phyloP scores from a whole-genome alignment of 2,329 filamentous ascomycete species.

The Corinectria fuckeliana region DNA sequence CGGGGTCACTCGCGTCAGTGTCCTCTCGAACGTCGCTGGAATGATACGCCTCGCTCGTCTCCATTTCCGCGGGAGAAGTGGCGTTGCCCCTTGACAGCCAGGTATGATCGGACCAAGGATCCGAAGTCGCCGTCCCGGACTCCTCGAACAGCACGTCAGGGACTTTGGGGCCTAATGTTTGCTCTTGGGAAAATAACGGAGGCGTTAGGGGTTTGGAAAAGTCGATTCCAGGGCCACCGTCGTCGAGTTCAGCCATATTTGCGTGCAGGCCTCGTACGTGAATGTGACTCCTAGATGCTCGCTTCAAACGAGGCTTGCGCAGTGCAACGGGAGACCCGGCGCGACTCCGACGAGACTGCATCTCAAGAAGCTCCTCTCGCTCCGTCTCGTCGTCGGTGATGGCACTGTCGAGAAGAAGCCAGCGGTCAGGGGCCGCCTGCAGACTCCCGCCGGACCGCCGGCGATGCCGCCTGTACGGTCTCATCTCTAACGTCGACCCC shows the following conservation, averaged over 20 bases:
- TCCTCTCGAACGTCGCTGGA: constrained; percentile 44
- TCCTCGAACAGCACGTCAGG: constrained; percentile 12
- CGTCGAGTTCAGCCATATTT: constrained; percentile 23
- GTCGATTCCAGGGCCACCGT: constrained; percentile 39
- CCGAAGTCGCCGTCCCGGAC: constrained; percentile 16
- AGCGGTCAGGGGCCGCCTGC: constrained; percentile 46
- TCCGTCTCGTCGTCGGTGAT: constrained; percentile 54
- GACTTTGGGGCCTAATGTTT: not conserved
- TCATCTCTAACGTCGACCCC: constrained; percentile 32
- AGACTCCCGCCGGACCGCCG: constrained; percentile 60
- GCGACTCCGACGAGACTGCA: constrained; percentile 43
- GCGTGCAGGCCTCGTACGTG: constrained; percentile 29
- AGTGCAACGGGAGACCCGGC: constrained; percentile 35
- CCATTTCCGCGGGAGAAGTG: constrained; percentile 39
- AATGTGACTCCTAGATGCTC: constrained; percentile 48
- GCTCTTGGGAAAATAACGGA: constrained; percentile 6
- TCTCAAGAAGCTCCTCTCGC: constrained; percentile 53
- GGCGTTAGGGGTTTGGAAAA: constrained; percentile 46
- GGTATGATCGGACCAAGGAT: constrained; percentile 15
- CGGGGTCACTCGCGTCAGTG: constrained; percentile 44
- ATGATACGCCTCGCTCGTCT: constrained; percentile 43
- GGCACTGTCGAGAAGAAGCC: constrained; percentile 46
- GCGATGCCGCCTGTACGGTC: constrained; percentile 48
- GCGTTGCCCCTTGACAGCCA: constrained; percentile 18
- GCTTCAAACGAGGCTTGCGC: constrained; percentile 51